Evolutionary conservation across 345 rosid genomes (phyloP).

Genomic region (Ricinus communis): DNA sequence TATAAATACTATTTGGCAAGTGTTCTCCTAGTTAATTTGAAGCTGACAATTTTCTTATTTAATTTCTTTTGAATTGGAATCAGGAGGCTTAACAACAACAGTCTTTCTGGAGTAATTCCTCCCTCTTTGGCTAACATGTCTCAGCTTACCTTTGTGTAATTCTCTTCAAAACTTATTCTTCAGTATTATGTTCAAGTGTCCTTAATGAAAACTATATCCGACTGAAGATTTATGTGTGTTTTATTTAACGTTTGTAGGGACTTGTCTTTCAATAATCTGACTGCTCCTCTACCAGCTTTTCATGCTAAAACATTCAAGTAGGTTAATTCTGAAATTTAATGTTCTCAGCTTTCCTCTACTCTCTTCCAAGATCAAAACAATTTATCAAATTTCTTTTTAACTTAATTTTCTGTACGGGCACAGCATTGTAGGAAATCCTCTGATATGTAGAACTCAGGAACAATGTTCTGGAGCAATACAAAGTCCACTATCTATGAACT

Average conservation of each 20-base stretch:
- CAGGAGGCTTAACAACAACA: conserved; percentile 85
- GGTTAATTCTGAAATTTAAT: conserved; percentile 31
- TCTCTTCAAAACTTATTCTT: conserved; percentile 18
- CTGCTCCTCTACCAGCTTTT: conserved; percentile 37
- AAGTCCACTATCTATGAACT: conserved; percentile 40
- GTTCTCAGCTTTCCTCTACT: conserved; percentile 3
- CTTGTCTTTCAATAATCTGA: conserved; percentile 43
- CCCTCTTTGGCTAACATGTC: conserved; percentile 67
- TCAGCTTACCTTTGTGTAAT: conserved; percentile 78
- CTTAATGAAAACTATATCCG: neutral
- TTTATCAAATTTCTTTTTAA: conserved; percentile 6
- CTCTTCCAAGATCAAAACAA: conserved; percentile 7
- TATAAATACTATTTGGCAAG: conserved; percentile 1
- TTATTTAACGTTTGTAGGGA: conserved; percentile 31
- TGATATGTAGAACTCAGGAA: conserved; percentile 70
- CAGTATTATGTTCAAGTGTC: neutral
- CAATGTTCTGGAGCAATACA: conserved; percentile 64
- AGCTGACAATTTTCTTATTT: neutral
- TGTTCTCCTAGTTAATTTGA: neutral
- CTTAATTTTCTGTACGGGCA: conserved; percentile 3
- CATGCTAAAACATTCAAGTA: conserved; percentile 46
- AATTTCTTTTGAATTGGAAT: conserved; percentile 20
- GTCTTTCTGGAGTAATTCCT: conserved; percentile 71
- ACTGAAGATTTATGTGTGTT: neutral
- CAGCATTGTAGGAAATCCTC: conserved; percentile 83